A percentile compares a stretch with the other conserved stretches of the same genome.
These are phyloP conservation scores for Lophium mytilinum DNA, from an alignment of 495 filamentous ascomycete genomes.

Conservation along the genomic window DNA sequence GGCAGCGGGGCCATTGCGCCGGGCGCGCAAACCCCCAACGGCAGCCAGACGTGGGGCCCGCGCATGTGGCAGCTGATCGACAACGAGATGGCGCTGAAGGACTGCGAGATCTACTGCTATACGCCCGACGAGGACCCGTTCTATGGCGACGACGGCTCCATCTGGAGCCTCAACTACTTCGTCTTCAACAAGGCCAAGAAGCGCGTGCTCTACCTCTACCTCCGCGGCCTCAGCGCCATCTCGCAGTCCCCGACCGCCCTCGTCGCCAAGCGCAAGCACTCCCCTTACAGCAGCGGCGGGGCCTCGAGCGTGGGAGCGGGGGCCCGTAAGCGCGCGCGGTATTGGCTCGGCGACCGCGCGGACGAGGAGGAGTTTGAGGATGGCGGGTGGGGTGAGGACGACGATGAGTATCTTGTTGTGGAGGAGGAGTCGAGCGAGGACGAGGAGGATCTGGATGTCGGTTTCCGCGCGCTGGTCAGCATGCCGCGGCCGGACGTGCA, in stretches of 20 bases:
- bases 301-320: conserved; percentile 34
- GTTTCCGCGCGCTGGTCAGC: too few relatives aligned
- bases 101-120: conserved; percentile 81
- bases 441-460: not conserved
- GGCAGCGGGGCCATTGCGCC: conserved; percentile 18
- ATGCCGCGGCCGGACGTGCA: too few relatives aligned
- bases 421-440: not conserved
- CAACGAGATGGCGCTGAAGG: conserved; percentile 79
- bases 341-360: conserved; percentile 68
- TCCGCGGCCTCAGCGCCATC: conserved; percentile 76
- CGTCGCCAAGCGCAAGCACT: conserved; percentile 14
- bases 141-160: conserved; percentile 82
- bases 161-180: conserved; percentile 95
- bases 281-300: conserved; percentile 4
- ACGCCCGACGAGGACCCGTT: conserved; percentile 73
- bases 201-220: conserved; percentile 89
- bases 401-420: not conserved
- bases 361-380: not conserved
- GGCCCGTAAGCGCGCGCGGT: conserved; percentile 67
- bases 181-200: conserved; percentile 92
- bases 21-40: conserved; percentile 28
- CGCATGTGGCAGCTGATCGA: conserved; percentile 85
- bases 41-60: conserved; percentile 59
- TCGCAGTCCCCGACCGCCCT: conserved; percentile 49
- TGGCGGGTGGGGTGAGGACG: not conserved